Conservation (phyloP, 345 rosid genomes). For the Lepidium sativum region DNA sequence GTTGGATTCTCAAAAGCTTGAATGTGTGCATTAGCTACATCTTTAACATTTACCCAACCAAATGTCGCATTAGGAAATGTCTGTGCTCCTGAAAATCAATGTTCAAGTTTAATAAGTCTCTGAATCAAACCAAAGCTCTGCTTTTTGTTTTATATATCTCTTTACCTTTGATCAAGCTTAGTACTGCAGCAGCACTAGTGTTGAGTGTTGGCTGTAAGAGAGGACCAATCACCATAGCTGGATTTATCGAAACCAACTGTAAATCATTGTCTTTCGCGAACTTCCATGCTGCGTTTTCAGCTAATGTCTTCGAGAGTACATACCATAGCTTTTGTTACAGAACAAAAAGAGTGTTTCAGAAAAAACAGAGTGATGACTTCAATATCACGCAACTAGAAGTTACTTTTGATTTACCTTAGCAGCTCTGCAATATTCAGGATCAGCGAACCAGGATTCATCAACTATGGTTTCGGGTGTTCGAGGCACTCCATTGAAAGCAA, state of each 20-base stretch:
- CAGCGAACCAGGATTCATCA: constrained; percentile 33
- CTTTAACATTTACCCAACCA: constrained; percentile 86
- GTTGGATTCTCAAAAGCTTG: constrained; percentile 76
- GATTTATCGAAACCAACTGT: constrained; percentile 68
- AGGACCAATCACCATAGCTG: constrained; percentile 93
- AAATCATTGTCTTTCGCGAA: constrained; percentile 65
- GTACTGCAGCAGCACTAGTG: constrained; percentile 77
- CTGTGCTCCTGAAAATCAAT: constrained; percentile 45
- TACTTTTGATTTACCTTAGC: constrained; percentile 37
- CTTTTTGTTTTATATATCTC: too few species aligned
- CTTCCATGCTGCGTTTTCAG: constrained; percentile 88
- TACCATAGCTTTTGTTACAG: constrained; percentile 57
- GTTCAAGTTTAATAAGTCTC: neutral
- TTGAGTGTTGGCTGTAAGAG: constrained; percentile 89
- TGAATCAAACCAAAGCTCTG: neutral
- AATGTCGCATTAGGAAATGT: constrained; percentile 61
- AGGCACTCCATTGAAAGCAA: constrained; percentile 50
- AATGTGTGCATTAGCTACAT: constrained; percentile 83
- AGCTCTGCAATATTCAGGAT: constrained; percentile 24
- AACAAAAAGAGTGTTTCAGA: neutral
- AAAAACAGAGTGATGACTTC: constrained; percentile 6
- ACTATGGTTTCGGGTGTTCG: constrained; percentile 73
- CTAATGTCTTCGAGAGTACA: constrained; percentile 78
- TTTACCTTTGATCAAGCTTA: constrained; percentile 67
- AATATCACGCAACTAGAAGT: neutral